These are phyloP conservation scores for Acanthamoeba lenticulata DNA, from an alignment of 208 protist species.

Conservation along the genomic window DNA sequence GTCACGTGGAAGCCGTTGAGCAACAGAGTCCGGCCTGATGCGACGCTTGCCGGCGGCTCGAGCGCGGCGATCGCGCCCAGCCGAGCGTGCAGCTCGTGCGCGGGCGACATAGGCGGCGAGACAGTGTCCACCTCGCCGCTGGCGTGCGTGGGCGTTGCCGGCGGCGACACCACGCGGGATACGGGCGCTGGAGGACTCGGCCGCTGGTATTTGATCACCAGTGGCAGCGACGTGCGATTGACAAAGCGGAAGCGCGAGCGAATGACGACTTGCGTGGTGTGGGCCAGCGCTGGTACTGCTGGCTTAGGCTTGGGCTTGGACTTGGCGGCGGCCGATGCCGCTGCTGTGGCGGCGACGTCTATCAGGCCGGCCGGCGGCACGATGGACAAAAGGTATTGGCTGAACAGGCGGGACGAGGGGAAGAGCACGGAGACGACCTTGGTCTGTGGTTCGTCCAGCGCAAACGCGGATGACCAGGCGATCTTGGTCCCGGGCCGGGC, in stretches of 20 bases:
- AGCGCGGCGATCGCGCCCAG: too few relatives aligned
- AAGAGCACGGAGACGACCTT: constrained; percentile 49
- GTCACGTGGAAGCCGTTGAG: neutral
- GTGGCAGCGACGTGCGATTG: constrained; percentile 32
- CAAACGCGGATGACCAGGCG: constrained; percentile 28
- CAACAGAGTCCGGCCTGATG: neutral
- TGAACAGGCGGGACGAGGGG: neutral
- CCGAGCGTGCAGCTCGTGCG: too few relatives aligned
- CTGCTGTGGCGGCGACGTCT: too few relatives aligned
- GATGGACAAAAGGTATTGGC: constrained; percentile 50
- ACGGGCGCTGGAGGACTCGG: too few relatives aligned
- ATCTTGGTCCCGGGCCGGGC: neutral
- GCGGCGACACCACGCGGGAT: too few relatives aligned
- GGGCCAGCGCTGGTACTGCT: neutral
- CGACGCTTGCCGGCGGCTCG: neutral
- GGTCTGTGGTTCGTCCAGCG: neutral
- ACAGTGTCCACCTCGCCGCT: too few relatives aligned
- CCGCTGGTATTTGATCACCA: neutral
- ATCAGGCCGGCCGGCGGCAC: neutral
- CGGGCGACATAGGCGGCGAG: too few relatives aligned
- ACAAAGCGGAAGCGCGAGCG: constrained; percentile 51
- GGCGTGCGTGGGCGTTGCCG: too few relatives aligned
- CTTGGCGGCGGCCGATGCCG: too few relatives aligned
- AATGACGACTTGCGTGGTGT: constrained; percentile 24
- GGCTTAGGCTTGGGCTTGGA: neutral